These are phyloP conservation scores for Vaccinium macrocarpon DNA, from an alignment of 148 eudicot genomes.

Conservation along the genomic window DNA sequence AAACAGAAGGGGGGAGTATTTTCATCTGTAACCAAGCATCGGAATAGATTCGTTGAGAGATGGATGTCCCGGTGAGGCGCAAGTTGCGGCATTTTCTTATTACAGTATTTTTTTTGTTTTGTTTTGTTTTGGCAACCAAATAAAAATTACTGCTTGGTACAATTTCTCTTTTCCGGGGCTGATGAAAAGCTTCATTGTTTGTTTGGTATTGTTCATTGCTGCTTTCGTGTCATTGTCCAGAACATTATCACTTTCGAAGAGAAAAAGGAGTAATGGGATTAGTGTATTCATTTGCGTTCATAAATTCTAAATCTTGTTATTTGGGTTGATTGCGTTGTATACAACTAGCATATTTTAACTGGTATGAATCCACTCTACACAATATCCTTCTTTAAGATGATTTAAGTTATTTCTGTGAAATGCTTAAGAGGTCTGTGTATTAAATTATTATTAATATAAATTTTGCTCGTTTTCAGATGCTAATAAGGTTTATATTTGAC, in stretches of 20 bases:
- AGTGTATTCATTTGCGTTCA: not conserved
- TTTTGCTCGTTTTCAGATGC: not conserved
- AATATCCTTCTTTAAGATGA: not conserved
- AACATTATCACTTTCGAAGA: not conserved
- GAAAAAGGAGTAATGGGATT: not conserved
- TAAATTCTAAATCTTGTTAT: not conserved
- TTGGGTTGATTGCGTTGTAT: not conserved
- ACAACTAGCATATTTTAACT: not conserved
- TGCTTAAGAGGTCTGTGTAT: not conserved
- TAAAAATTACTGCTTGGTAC: not conserved
- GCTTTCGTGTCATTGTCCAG: not conserved
- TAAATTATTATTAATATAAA: not conserved
- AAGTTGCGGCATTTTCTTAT: conserved; percentile 15
- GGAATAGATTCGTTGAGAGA: conserved; percentile 48
- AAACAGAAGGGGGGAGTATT: conserved; percentile 52
- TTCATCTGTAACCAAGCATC: conserved; percentile 48
- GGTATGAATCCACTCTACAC: not conserved
- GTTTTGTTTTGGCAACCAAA: not conserved
- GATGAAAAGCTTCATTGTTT: not conserved
- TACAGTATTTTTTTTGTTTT: not conserved
- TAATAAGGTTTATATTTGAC: not conserved
- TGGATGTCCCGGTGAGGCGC: conserved; percentile 57
- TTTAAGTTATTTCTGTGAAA: not conserved
- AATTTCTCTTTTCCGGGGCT: not conserved
- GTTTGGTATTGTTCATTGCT: not conserved